These are phyloP conservation scores for Silene uniflora DNA, from an alignment of 148 eudicot species.

Conservation along the genomic window DNA sequence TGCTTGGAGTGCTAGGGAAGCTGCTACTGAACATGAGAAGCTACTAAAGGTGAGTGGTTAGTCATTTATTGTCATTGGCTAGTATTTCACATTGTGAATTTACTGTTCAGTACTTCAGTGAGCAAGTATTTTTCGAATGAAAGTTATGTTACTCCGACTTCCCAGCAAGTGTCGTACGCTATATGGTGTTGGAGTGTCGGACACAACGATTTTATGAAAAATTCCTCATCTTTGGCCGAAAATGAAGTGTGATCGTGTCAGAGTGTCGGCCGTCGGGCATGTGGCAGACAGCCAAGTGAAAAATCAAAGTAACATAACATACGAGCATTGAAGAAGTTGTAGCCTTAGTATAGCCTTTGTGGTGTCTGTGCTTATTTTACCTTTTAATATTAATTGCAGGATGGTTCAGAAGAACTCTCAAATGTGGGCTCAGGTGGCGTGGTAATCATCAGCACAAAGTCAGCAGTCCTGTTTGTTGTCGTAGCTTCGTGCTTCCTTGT, in stretches of 20 bases:
- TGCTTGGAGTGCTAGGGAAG: constrained; percentile 85
- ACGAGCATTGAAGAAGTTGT: not conserved
- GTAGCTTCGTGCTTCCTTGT: constrained; percentile 79
- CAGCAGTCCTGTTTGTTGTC: constrained; percentile 68
- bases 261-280: no score
- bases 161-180: no score
- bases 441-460: constrained; percentile 55
- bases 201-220: no score
- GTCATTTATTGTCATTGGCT: not conserved
- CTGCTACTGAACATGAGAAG: constrained; percentile 66
- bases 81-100: not conserved
- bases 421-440: constrained; percentile 41
- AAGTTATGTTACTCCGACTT: no score
- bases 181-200: no score
- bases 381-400: constrained; percentile 37
- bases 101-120: not conserved
- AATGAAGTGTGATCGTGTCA: no score
- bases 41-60: constrained; percentile 42
- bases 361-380: constrained; percentile 1
- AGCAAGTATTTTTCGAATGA: not conserved
- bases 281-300: no score
- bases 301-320: not conserved
- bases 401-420: constrained; percentile 50
- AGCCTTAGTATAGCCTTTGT: not conserved
- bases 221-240: no score